These are phyloP conservation scores for Fusarium udum DNA, from an alignment of 2,329 filamentous ascomycete genomes.

Conservation along the genomic window DNA sequence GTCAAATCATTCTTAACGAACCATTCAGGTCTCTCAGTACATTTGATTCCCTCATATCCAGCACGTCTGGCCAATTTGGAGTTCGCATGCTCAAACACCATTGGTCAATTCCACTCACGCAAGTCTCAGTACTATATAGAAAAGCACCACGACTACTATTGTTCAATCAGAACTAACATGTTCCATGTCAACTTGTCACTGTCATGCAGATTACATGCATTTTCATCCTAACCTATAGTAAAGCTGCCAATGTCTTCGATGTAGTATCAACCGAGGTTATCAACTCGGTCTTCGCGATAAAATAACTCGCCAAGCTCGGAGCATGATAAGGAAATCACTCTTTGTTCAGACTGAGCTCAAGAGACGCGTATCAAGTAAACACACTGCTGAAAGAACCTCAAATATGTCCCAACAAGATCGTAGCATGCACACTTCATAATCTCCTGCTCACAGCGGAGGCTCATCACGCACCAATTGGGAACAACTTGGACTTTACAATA, in stretches of 20 bases:
- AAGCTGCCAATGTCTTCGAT: slow-evolving; percentile 6
- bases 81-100: background rate
- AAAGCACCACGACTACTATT: background rate
- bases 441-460: background rate
- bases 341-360: background rate
- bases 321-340: background rate
- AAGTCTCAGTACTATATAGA: background rate
- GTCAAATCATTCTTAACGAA: rapidly evolving
- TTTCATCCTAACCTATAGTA: background rate
- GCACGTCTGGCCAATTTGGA: background rate
- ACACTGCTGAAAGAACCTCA: background rate
- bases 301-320: background rate
- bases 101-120: background rate
- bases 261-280: slow-evolving; percentile 19
- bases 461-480: background rate
- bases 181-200: background rate
- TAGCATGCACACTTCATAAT: rapidly evolving
- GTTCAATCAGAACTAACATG: background rate
- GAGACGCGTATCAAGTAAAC: rapidly evolving
- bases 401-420: background rate
- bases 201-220: background rate
- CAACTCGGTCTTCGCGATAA: slow-evolving; percentile 10
- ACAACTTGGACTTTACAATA: slow-evolving; percentile 31
- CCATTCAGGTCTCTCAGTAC: rapidly evolving
- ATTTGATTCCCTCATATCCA: no score